These are phyloP conservation scores for Sugiyamaella lignohabitans DNA, from an alignment of 805 yeast genomes.

Conservation along the genomic window DNA sequence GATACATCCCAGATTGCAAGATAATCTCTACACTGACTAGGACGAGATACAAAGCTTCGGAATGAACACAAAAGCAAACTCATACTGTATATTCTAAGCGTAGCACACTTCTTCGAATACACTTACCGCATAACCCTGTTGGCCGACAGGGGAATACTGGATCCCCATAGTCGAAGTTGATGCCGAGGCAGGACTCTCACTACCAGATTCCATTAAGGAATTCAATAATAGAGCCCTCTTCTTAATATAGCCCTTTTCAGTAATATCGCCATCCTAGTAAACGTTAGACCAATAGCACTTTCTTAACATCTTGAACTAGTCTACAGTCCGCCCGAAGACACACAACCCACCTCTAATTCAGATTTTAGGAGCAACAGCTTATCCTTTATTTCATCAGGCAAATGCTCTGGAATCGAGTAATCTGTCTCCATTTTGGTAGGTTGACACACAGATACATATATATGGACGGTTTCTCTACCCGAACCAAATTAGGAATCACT, in stretches of 20 bases:
- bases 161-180: constrained; percentile 8
- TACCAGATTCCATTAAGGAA: constrained; percentile 9
- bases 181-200: constrained; percentile 8
- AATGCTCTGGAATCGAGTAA: constrained; percentile 41
- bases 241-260: constrained; percentile 64
- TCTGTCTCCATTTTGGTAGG: constrained; percentile 34
- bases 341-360: constrained; percentile 38
- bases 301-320: neutral
- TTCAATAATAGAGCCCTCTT: constrained; percentile 43
- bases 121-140: neutral
- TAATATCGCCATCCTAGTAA: constrained; percentile 57
- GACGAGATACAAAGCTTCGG: too few species aligned
- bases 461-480: too few species aligned
- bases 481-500: too few species aligned
- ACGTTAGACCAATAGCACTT: constrained; percentile 2
- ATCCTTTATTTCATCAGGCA: constrained; percentile 34
- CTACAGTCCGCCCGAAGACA: neutral
- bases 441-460: too few species aligned
- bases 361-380: constrained; percentile 39
- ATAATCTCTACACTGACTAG: too few species aligned
- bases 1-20: too few species aligned
- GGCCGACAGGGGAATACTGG: constrained; percentile 2
- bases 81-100: too few species aligned
- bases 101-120: too few species aligned
- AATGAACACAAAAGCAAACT: too few species aligned